These are phyloP conservation scores for Cladosporium sp. DNA, from an alignment of 2,329 filamentous ascomycete genomes.

Conservation along the genomic window DNA sequence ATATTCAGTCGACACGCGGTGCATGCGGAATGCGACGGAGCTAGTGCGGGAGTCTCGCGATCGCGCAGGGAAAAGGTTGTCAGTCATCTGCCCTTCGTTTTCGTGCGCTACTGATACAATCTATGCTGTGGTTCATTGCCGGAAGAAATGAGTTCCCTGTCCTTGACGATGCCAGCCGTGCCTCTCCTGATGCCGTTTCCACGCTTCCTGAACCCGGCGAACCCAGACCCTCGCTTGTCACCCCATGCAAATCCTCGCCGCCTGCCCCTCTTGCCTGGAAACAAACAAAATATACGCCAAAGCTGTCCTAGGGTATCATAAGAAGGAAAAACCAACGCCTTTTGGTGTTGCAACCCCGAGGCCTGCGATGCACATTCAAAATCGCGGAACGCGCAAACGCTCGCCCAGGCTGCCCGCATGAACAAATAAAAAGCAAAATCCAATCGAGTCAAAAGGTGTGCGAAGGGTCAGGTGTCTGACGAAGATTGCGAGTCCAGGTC, in stretches of 20 bases:
- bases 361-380: not conserved
- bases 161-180: not conserved
- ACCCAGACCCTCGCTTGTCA: no score
- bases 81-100: slow-evolving; percentile 4
- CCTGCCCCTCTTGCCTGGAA: not conserved
- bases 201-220: no score
- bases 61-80: not conserved
- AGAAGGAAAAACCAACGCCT: slow-evolving; percentile 8
- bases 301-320: slow-evolving; percentile 12
- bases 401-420: not conserved
- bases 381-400: slow-evolving; percentile 2
- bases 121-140: not conserved
- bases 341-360: slow-evolving; percentile 1
- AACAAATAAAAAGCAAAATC: no score
- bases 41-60: not conserved
- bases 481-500: not conserved
- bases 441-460: no score
- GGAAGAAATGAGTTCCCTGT: not conserved
- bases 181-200: no score
- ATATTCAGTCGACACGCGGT: not conserved
- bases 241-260: not conserved
- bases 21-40: slow-evolving; percentile 4
- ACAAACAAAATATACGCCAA: not conserved
- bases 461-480: no score
- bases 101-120: slow-evolving; percentile 7